Evolutionary conservation across 768 basidiomycete genomes (phyloP).

Genomic region (Exidia glandulosa): DNA sequence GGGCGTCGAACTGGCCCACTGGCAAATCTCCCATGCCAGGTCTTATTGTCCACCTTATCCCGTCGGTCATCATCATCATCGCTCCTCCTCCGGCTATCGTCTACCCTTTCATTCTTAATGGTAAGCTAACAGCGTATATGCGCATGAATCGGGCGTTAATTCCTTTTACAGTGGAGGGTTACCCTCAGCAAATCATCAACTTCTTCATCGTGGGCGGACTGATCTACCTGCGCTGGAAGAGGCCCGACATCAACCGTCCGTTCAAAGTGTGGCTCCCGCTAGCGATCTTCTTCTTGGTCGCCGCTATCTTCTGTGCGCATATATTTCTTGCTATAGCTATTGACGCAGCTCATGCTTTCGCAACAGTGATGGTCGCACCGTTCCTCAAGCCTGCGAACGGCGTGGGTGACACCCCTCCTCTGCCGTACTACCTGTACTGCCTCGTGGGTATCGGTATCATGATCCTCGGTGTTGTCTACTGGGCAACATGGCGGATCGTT

Average conservation of each 20-base stretch:
- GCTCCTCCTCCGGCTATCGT: slow-evolving; percentile 41
- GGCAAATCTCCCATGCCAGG: slow-evolving; percentile 47
- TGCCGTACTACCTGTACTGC: slow-evolving; percentile 42
- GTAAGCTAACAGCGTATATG: background rate
- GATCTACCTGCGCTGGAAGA: slow-evolving; percentile 44
- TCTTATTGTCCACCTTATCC: slow-evolving; percentile 43
- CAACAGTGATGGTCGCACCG: slow-evolving; percentile 40
- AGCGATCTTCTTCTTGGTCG: slow-evolving; percentile 43
- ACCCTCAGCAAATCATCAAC: slow-evolving; percentile 45
- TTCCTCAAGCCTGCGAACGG: slow-evolving; percentile 43
- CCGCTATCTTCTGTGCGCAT: slow-evolving; percentile 37
- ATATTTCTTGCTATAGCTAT: background rate
- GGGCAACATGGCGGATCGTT: slow-evolving; percentile 42
- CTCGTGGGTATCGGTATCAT: slow-evolving; percentile 24
- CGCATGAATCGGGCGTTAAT: background rate
- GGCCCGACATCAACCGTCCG: slow-evolving; percentile 35
- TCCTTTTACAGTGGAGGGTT: slow-evolving; percentile 26
- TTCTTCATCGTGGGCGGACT: slow-evolving; percentile 45
- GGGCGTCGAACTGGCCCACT: slow-evolving; percentile 54
- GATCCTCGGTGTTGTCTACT: slow-evolving; percentile 36
- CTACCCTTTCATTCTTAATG: slow-evolving; percentile 51
- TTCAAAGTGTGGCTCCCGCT: slow-evolving; percentile 54
- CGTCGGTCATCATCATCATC: slow-evolving; percentile 43
- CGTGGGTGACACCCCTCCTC: slow-evolving; percentile 47
- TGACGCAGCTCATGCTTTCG: background rate